These are phyloP conservation scores for Pisolithus thermaeus DNA, from an alignment of 1,284 basidiomycete genomes.

Conservation along the genomic window DNA sequence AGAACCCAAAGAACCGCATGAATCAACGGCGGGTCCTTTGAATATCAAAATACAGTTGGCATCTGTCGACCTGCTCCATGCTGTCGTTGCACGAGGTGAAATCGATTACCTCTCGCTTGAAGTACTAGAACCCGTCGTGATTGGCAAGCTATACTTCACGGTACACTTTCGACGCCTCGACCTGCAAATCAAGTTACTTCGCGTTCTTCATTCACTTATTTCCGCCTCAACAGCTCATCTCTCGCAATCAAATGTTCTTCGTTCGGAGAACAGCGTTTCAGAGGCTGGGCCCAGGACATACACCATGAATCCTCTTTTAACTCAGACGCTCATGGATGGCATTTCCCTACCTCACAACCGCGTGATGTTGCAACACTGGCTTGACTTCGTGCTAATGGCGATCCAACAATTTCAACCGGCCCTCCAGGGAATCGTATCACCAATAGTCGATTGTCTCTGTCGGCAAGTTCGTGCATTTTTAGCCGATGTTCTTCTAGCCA, in stretches of 20 bases:
- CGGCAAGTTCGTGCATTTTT: constrained; percentile 63
- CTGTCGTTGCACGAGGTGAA: constrained; percentile 76
- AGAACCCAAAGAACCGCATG: constrained; percentile 52
- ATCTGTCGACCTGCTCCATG: constrained; percentile 78
- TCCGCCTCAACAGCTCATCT: constrained; percentile 43
- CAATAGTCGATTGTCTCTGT: constrained; percentile 79
- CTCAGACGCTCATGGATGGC: constrained; percentile 78
- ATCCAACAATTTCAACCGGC: constrained; percentile 76
- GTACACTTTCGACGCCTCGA: constrained; percentile 70
- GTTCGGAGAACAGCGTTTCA: constrained; percentile 25
- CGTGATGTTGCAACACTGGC: constrained; percentile 87
- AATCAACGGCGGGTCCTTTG: constrained; percentile 48
- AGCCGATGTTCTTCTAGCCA: constrained; percentile 47
- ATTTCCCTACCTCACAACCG: constrained; percentile 67
- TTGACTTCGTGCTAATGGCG: constrained; percentile 93
- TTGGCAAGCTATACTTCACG: constrained; percentile 71
- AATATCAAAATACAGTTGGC: constrained; percentile 70
- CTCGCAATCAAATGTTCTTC: constrained; percentile 15
- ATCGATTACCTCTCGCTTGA: constrained; percentile 55
- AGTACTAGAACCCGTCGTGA: constrained; percentile 63
- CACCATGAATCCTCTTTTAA: constrained; percentile 62
- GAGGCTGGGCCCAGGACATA: constrained; percentile 31
- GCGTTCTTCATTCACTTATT: constrained; percentile 83
- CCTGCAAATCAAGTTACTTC: constrained; percentile 89
- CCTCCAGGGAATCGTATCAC: constrained; percentile 62